Base-by-base conservation (phyloP, 169 alveolate species). In the Plasmodium chabaudi region DNA sequence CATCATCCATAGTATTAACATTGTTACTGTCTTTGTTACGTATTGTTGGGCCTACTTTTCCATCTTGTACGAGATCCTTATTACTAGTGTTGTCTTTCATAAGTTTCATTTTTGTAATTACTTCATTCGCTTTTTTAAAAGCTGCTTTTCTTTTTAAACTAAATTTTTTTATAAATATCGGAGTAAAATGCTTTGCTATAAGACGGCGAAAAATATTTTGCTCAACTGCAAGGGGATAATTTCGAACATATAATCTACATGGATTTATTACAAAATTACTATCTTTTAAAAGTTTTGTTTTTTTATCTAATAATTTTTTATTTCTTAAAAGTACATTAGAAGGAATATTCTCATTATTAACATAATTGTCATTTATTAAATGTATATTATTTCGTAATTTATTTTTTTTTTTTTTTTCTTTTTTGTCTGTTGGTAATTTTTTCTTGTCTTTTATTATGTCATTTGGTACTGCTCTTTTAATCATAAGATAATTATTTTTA, bases 81-180 rank as follows among this genome's bases (percentile, higher is more conserved):
- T n/a, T 17, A 39, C 9, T 73, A 42, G 17, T 13, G 5, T 21
- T 39, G 2, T 86, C 87, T 59, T 68, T 86, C 25, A 86, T 46
- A 46, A 86, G 25, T 59, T 70, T 68, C 86, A 86, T 86, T 86
- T 86, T 86, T 64, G 55, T 69, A 86, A 86, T 56, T 27, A 86
- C 47, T 69, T 68, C 53, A 23, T 69, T 69, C 5, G 87, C 46
- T 59, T 46, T 68, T 70, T 69, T 56, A 65, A 86, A 86, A 6
- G 91, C 91, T 46, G 69, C 91, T 70, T 86, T 86, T 69, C 59
- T 86, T 86, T 86, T 86, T 71, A 86, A 47, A 44, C 70, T 70
- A 34, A 69, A 27, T 47, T 86, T 86, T 49, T 86, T 21, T 74
- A 86, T 86, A 86, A 86, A 23, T 86, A 86, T 70, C 17, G 87